Base-by-base conservation (phyloP, 2,329 filamentous ascomycete genomes). In the Nemania serpens region DNA sequence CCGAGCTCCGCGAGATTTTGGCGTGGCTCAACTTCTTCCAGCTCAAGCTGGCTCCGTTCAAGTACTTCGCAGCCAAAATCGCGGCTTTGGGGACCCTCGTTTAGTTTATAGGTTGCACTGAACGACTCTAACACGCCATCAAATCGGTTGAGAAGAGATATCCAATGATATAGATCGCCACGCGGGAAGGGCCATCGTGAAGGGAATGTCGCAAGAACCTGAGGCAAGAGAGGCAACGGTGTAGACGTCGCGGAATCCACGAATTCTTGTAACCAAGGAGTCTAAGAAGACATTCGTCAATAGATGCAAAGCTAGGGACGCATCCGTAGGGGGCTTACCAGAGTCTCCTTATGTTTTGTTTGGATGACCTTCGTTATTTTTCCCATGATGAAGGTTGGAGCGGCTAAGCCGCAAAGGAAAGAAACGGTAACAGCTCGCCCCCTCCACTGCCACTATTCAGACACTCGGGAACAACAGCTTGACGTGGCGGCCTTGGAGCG, bases 151-250 rank as follows among this genome's bases (percentile, higher is more conserved):
- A 99, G 79, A 22, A 97, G 84, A 29, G 91, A 89, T 68, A 99
- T 97, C 96, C 96, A 99, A 81, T 99, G 94, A 75, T 98, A 98
- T 33, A 98, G 81, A 75, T 99, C 95, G 62, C 95, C 96, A 75
- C 94, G 87, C 41, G 94, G 94, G 72, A 98, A 96, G 2, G 93
- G 93, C 95, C 95, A 99, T 83, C 89, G 83, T 66, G 88, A 88
- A 60, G 94, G 93, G 74, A 98, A 98, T 58, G 84, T 85, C 69
- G 84, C 82, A 66, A 99, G 89, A 68, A 90, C 86, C 69, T 85
- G 80, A 68, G 92, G 91, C 67, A 99, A 83, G 74, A 91, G 85
- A 70, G 89, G 88, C 70, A 97, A 79, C 49, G 92, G 85, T 66
- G 85, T 82, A 59, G 84, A 83, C 67, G 87, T 87, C 51, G 90